Evolutionary conservation across 2,329 filamentous ascomycete genomes (phyloP).

Genomic region (Trichoderma citrinoviride): DNA sequence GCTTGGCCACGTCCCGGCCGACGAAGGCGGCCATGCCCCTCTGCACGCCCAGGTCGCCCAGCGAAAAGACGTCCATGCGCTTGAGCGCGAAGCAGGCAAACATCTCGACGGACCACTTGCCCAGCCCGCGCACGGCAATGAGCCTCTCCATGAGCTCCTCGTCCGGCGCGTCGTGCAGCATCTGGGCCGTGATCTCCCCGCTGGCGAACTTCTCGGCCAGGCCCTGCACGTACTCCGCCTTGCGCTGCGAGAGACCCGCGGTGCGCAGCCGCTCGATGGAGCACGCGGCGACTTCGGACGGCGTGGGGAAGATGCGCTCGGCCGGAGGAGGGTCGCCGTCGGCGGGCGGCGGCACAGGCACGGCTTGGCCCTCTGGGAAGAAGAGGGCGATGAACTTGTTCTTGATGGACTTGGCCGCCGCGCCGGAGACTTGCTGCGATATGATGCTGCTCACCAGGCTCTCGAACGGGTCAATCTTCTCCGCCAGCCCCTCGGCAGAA

Average conservation of each 20-base stretch:
- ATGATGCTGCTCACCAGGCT: conserved; percentile 84
- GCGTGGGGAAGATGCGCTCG: conserved; percentile 64
- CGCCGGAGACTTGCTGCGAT: conserved; percentile 92
- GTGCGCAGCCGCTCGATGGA: conserved; percentile 69
- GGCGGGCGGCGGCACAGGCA: background rate
- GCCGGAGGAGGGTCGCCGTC: conserved; percentile 22
- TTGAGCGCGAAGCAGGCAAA: conserved; percentile 96
- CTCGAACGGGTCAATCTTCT: conserved; percentile 85
- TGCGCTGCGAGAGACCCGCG: conserved; percentile 87
- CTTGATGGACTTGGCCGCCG: conserved; percentile 86
- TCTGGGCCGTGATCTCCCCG: conserved; percentile 71
- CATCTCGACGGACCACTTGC: conserved; percentile 94
- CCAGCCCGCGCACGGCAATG: conserved; percentile 81
- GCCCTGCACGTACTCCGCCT: conserved; percentile 91
- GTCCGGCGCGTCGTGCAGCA: conserved; percentile 76
- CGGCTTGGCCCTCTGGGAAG: conserved; percentile 31
- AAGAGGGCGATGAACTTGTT: conserved; percentile 79
- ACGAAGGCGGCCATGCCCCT: conserved; percentile 87
- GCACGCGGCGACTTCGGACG: conserved; percentile 64
- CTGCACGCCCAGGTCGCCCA: conserved; percentile 91
- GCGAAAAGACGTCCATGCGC: conserved; percentile 87
- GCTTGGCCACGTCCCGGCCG: conserved; percentile 77
- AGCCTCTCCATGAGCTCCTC: conserved; percentile 81
- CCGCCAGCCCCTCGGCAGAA: conserved; percentile 74
- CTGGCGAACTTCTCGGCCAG: conserved; percentile 75